Evolutionary conservation across 2,329 filamentous ascomycete genomes (phyloP).

Genomic region (Clonostachys byssicola): DNA sequence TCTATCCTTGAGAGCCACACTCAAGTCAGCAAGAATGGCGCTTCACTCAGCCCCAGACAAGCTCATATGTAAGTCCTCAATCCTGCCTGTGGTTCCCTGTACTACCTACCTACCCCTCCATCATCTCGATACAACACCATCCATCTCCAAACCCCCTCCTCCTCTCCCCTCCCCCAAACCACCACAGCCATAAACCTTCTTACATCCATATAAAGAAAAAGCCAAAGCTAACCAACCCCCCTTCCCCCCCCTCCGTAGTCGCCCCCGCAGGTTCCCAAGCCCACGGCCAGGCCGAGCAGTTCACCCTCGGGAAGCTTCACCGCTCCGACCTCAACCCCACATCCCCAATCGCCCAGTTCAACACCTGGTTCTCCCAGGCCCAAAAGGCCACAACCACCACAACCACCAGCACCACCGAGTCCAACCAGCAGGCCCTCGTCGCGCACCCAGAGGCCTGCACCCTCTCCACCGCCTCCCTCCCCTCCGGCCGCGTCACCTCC

Average conservation of each 20-base stretch:
- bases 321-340: slow-evolving; percentile 53
- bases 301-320: slow-evolving; percentile 59
- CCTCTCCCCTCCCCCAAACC: neutral
- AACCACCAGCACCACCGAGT: slow-evolving; percentile 33
- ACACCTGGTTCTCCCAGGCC: slow-evolving; percentile 81
- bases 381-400: slow-evolving; percentile 33
- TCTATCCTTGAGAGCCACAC: too few species aligned
- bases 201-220: neutral
- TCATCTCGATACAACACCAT: neutral
- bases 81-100: too few species aligned
- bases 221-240: neutral
- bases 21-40: slow-evolving; percentile 30
- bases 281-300: slow-evolving; percentile 69
- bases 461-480: slow-evolving; percentile 78
- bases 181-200: neutral
- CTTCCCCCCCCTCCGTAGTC: slow-evolving; percentile 32
- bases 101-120: neutral
- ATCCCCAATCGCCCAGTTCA: slow-evolving; percentile 78
- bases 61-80: slow-evolving; percentile 39
- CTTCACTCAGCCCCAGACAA: slow-evolving; percentile 37
- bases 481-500: slow-evolving; percentile 77
- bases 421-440: slow-evolving; percentile 51
- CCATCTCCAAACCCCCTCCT: neutral
- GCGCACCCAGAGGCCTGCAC: slow-evolving; percentile 85
- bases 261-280: slow-evolving; percentile 57